Base-by-base conservation (phyloP, 495 filamentous ascomycete genomes). In the Penicillium lagena region DNA sequence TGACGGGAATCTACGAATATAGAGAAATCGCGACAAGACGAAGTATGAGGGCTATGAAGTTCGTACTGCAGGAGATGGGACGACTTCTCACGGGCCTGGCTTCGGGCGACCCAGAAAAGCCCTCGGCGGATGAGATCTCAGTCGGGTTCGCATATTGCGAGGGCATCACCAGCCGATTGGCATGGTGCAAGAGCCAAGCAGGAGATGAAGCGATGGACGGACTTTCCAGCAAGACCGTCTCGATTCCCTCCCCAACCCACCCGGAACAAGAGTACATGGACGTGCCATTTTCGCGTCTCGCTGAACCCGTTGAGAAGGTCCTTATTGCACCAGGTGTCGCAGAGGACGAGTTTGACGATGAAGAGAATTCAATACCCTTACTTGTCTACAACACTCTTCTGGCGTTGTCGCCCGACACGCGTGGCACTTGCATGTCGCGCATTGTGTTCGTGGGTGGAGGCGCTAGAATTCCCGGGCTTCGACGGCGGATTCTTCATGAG, bases 401-500 rank as follows among this genome's bases (percentile, higher is more conserved):
- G 2, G 64, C 78, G 9, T 72, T 95, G 1, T 86, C 90, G 0
- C 68, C 90, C 2, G 93, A 98, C 66, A 79, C 87, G 14, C 82
- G 93, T 15, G 81, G 82, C 1, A 66, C 83, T 8, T 95, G 89
- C 62, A 93, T 96, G 87, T 80, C 89, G 7, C 85, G 91, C 40
- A 89, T 98, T 41, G 75, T 95, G 5, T 82, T 97, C 56, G 84
- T 85, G 0, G 93, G 93, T 31, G 90, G 90, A 7, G 83, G 85
- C 37, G 80, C 89, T 32, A 76, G 79, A 15, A 82, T 97, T 10
- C 77, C 87, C 2, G 93, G 93, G 6, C 67, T 98, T 2, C 90
- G 88, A 54, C 66, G 68, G n/a, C 81, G 93, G 7, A 75, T 95
- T 28, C 66, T 96, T 12, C 71, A 81, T 22, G 91, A 98, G 50